Base-by-base conservation (phyloP, 768 basidiomycete genomes). In the Thelephora aurantiotincta region DNA sequence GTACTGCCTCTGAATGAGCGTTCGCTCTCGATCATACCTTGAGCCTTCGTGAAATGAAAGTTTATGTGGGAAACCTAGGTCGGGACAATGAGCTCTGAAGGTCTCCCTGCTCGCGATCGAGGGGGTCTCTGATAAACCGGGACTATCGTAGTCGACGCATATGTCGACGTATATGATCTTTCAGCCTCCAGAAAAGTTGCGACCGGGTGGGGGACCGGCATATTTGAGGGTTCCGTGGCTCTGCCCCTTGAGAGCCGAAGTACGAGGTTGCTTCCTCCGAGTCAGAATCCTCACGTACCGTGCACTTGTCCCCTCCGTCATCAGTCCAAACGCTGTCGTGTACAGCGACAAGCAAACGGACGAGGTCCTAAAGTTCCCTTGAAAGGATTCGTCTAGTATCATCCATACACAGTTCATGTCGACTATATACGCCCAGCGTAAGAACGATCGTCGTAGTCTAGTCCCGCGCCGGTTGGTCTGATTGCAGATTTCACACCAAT, bases 191-290 rank as follows among this genome's bases (percentile, higher is more conserved):
- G 75, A 68, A 22, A 78, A 79, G 55, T 81, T 82, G 14, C 73
- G 64, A 23, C 71, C 70, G 11, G 83, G 83, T 9, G 26, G 26
- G 82, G 63, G 46, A 82, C 78, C 38, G 88, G 91, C 0, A 81
- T 75, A 2, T 78, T 76, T 19, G 84, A 86, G 9, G 82, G 80
- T 30, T 72, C 52, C 26, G 78, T 12, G 72, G 72, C 54, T 88
- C 85, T 52, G 90, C 91, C 11, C 60, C 65, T 13, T 83, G 82
- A 0, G 77, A 79, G 48, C 80, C 74, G 60, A 91, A 93, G 63
- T 90, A 97, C 33, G 76, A 70, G 49, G 96, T 84, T 1, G 92
- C 91, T 54, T 94, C 92, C 1, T 79, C 75, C 18, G 94, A 71
- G 56, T 93, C 86, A 4, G 64, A 60, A 48, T 94, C 88, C 16